A percentile compares a stretch with the other conserved stretches of the same genome.
Conservation (phyloP, 371 early-diverging fungal species). For the Mortierella sp. region DNA sequence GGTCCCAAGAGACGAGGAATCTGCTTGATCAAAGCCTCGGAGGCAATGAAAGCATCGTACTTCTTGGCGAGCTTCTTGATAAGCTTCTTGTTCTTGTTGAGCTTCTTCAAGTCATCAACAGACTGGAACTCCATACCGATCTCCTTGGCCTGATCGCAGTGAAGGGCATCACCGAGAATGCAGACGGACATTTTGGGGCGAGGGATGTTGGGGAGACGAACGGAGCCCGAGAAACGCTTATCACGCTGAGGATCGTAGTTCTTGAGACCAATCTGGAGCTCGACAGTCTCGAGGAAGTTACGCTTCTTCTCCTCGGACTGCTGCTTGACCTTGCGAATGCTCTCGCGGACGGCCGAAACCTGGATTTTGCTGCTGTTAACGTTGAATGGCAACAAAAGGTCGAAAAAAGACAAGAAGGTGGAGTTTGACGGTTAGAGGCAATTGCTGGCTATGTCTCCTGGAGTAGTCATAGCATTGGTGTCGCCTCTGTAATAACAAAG, state of each 20-base stretch:
- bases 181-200: slow-evolving; percentile 94
- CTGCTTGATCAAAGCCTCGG: slow-evolving; percentile 98
- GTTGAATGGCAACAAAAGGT: slow-evolving; percentile 10
- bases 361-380: slow-evolving; percentile 80
- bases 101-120: slow-evolving; percentile 98
- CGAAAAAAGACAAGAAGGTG: slow-evolving; percentile 3
- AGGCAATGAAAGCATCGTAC: slow-evolving; percentile 98
- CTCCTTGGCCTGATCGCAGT: slow-evolving; percentile 95
- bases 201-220: slow-evolving; percentile 93
- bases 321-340: slow-evolving; percentile 73
- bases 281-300: slow-evolving; percentile 96
- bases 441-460: background rate
- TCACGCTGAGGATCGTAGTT: slow-evolving; percentile 99
- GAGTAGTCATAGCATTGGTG: too few species aligned
- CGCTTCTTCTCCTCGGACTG: slow-evolving; percentile 89
- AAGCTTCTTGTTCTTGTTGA: slow-evolving; percentile 99
- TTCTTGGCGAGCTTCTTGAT: slow-evolving; percentile 98
- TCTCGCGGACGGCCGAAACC: slow-evolving; percentile 89
- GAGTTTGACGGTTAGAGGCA: slow-evolving; percentile 14
- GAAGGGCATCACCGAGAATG: slow-evolving; percentile 97
- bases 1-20: slow-evolving; percentile 98
- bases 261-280: slow-evolving; percentile 98
- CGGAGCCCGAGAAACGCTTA: slow-evolving; percentile 98
- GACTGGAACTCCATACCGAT: slow-evolving; percentile 94
- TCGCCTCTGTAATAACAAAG: too few species aligned